phyloP scores from a whole-genome alignment of 2,329 filamentous ascomycete genomes.

The Pestalotiopsis sp. region DNA sequence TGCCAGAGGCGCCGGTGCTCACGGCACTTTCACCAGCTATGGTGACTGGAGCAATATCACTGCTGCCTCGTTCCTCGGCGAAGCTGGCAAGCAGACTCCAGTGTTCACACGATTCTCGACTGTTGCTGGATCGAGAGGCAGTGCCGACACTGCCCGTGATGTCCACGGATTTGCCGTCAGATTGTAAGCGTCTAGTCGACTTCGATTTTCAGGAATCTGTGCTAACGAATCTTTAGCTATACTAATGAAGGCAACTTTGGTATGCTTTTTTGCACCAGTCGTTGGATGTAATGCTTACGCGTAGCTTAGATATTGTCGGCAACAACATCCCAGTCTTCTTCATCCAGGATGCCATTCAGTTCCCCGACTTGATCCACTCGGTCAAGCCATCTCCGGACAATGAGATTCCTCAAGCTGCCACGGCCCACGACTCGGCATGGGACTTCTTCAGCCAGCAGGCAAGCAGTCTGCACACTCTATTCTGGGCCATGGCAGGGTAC shows the following conservation, averaged over 20 bases:
- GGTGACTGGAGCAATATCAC: slow-evolving; percentile 63
- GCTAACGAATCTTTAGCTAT: slow-evolving; percentile 35
- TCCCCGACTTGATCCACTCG: slow-evolving; percentile 44
- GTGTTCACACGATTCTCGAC: slow-evolving; percentile 62
- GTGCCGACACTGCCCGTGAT: slow-evolving; percentile 61
- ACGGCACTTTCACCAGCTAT: slow-evolving; percentile 61
- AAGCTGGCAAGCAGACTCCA: slow-evolving; percentile 54
- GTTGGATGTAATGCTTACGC: background rate
- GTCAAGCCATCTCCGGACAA: slow-evolving; percentile 45
- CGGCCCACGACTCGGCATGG: slow-evolving; percentile 52
- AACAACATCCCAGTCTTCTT: slow-evolving; percentile 49
- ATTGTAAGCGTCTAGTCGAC: slow-evolving; percentile 35
- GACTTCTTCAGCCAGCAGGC: slow-evolving; percentile 51
- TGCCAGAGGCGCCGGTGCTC: slow-evolving; percentile 57
- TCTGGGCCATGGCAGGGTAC: slow-evolving; percentile 54
- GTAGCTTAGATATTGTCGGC: slow-evolving; percentile 43
- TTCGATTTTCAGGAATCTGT: background rate
- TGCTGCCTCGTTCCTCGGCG: slow-evolving; percentile 56
- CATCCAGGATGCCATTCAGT: slow-evolving; percentile 47
- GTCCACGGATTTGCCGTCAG: slow-evolving; percentile 64
- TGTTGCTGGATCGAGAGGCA: slow-evolving; percentile 60
- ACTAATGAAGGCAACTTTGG: slow-evolving; percentile 68
- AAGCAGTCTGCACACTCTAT: slow-evolving; percentile 41
- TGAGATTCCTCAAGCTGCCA: slow-evolving; percentile 42
- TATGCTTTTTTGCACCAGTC: slow-evolving; percentile 24